Percentiles rank a stretch among this genome's conserved stretches.
Evolutionary conservation across 169 alveolate species (phyloP).

Genomic region (Plasmodium ovale): DNA sequence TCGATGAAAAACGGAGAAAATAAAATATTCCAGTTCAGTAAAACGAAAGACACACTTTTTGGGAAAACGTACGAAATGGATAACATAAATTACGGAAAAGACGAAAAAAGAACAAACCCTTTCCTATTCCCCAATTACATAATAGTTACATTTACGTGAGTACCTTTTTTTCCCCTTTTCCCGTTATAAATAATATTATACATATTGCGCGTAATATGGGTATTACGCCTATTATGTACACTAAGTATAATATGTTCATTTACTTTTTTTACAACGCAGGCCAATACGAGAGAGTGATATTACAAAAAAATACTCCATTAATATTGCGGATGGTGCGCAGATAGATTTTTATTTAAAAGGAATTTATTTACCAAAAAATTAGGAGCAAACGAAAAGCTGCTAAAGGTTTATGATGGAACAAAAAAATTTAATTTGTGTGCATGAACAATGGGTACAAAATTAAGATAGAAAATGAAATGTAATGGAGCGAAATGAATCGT

Average conservation of each 20-base stretch:
- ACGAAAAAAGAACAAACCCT: conserved; percentile 48
- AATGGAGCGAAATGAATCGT: conserved; percentile 3
- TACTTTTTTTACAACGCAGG: conserved; percentile 13
- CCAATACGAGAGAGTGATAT: conserved; percentile 39
- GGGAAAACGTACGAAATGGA: conserved; percentile 57
- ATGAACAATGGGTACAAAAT: conserved; percentile 2
- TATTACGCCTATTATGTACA: background rate
- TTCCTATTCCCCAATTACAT: conserved; percentile 64
- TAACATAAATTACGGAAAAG: background rate
- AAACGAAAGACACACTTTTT: conserved; percentile 52
- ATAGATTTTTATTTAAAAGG: conserved; percentile 65
- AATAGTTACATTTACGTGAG: conserved; percentile 65
- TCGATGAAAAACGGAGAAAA: conserved; percentile 7
- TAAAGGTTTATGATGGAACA: conserved; percentile 22
- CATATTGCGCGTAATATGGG: no score
- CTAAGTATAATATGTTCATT: background rate
- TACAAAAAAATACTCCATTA: conserved; percentile 58
- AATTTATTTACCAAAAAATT: conserved; percentile 55
- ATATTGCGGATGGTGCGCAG: conserved; percentile 20
- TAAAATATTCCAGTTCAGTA: conserved; percentile 57
- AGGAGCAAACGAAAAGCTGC: conserved; percentile 15
- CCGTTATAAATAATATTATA: no score
- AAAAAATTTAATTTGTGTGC: conserved; percentile 16
- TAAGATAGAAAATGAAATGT: background rate
- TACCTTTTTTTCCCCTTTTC: conserved; percentile 6